Base-by-base conservation (phyloP, 306 rosid genomes). In the Trifolium fragiferum region DNA sequence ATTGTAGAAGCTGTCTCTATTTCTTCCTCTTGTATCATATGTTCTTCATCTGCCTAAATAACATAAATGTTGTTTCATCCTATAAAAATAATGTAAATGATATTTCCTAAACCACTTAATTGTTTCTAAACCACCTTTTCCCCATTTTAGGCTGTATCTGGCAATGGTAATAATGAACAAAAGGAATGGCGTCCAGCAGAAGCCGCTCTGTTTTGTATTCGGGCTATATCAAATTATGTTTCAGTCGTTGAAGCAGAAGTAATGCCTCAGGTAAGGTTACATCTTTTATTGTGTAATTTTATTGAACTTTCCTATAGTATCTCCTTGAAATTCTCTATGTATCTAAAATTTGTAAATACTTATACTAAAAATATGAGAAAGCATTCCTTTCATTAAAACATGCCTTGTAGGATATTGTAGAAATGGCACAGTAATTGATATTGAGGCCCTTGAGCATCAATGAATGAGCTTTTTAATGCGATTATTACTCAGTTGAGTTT, bases 171-270 rank as follows among this genome's bases (percentile, higher is more conserved):
- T 78, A 87, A 82, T 66, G 96, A 86, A 76, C 82, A 70, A 15
- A 79, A 83, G 78, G 98, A 90, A 86, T 95, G 99, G 99, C 90
- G 90, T 51, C 90, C 92, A 49, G 97, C 92, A 5, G 99, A 95
- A 84, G 99, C 99, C 82, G 90, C 98, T 86, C 82, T 95, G 76
- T 95, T 95, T 79, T 93, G 99, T 82, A 92, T 95, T 59, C 90
- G 89, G 67, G 99, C 99, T 33, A 87, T 95, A 84, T 90, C 98
- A 82, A 86, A 66, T 69, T 89, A 92, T 77, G 99, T 95, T 46
- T 90, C 98, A 51, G 81, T 82, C 64, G 92, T 88, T 71, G 99
- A 95, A 87, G 83, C 93, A 57, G 96, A 90, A 90, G 93, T 92
- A 82, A 92, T 92, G 97, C 99, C 99, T 43, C 93, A 85, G 99